Evolutionary conservation across 2,329 filamentous ascomycete species (phyloP).

Genomic region (Coniochaeta sp.): DNA sequence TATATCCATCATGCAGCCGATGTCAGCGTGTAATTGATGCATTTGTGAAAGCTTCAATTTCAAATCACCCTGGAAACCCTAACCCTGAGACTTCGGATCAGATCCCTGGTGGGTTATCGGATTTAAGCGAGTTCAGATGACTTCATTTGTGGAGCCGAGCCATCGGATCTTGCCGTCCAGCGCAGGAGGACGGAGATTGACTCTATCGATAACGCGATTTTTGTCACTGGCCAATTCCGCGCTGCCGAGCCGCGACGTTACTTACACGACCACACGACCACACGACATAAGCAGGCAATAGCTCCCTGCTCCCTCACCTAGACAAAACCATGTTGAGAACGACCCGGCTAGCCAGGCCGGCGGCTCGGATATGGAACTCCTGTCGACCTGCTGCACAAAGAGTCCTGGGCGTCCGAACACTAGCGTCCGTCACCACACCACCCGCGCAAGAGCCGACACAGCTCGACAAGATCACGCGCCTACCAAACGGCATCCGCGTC

Average conservation of each 20-base stretch:
- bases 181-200: background rate
- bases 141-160: background rate
- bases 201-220: conserved; percentile 1
- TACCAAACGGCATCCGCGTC: conserved; percentile 88
- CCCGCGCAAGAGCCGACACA: conserved; percentile 68
- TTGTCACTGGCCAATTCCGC: background rate
- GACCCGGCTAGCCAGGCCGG: conserved; percentile 14
- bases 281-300: background rate
- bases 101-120: background rate
- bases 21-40: too few relatives aligned
- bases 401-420: conserved; percentile 4
- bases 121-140: background rate
- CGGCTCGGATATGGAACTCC: conserved; percentile 9
- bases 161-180: background rate
- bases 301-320: too few relatives aligned
- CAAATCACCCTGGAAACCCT: too few relatives aligned
- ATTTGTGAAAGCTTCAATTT: too few relatives aligned
- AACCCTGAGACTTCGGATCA: too few relatives aligned
- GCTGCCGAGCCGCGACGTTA: background rate
- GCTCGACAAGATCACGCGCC: conserved; percentile 78
- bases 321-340: conserved; percentile 18
- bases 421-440: conserved; percentile 8
- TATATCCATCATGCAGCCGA: too few relatives aligned
- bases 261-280: background rate
- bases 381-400: conserved; percentile 2